These are phyloP conservation scores for Penicillium alfredii DNA, from an alignment of 495 filamentous ascomycete species.

Conservation along the genomic window DNA sequence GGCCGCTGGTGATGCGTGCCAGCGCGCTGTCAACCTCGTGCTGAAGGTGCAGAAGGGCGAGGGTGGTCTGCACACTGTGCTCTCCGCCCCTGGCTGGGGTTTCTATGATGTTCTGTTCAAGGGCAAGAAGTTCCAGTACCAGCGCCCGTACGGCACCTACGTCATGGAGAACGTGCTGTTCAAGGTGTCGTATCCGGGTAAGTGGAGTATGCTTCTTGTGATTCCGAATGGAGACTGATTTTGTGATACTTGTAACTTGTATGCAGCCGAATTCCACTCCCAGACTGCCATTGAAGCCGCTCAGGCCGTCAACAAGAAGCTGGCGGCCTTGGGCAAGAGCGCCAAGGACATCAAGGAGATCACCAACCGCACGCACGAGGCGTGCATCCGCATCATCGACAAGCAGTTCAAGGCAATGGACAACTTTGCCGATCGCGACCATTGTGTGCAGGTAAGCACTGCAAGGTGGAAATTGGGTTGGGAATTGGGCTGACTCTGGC, in stretches of 20 bases:
- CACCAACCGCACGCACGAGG: constrained; percentile 94
- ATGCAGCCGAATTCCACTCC: constrained; percentile 90
- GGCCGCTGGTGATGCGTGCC: constrained; percentile 96
- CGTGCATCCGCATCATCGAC: constrained; percentile 97
- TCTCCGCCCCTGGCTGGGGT: constrained; percentile 91
- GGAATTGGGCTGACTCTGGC: neutral
- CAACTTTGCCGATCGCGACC: constrained; percentile 98
- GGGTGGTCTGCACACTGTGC: constrained; percentile 81
- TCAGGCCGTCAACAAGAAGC: constrained; percentile 74
- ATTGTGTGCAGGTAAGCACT: constrained; percentile 75
- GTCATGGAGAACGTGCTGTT: constrained; percentile 99
- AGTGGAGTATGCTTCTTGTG: constrained; percentile 26
- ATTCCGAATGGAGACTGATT: too few species aligned
- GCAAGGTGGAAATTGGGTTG: neutral
- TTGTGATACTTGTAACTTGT: constrained; percentile 2
- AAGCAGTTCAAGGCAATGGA: constrained; percentile 99
- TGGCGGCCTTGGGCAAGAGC: constrained; percentile 79
- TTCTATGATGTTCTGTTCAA: constrained; percentile 99
- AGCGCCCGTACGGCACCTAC: constrained; percentile 92
- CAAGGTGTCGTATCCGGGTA: constrained; percentile 96
- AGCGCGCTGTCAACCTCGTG: constrained; percentile 89
- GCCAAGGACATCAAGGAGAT: constrained; percentile 91
- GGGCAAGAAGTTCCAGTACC: constrained; percentile 91
- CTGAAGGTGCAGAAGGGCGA: constrained; percentile 92
- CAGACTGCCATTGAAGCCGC: constrained; percentile 97